phyloP scores from a whole-genome alignment of 2,329 filamentous ascomycete genomes.

The Penicillium sp. region DNA sequence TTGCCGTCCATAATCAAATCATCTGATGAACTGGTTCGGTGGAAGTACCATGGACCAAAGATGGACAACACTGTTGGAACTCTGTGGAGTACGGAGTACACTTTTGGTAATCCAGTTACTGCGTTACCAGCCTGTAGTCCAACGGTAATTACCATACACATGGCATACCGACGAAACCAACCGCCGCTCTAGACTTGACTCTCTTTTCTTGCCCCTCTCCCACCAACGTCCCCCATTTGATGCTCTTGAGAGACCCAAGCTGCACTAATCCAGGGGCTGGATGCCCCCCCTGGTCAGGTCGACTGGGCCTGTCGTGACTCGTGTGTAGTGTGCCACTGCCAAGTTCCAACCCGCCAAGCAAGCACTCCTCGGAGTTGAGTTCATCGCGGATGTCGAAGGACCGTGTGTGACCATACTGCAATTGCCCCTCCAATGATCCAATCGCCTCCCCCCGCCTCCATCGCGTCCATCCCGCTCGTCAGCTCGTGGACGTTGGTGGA shows the following conservation, averaged over 20 bases:
- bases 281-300: not conserved
- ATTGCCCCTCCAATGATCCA: constrained; percentile 1
- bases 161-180: not conserved
- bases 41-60: not conserved
- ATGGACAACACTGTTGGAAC: not conserved
- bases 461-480: not conserved
- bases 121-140: not conserved
- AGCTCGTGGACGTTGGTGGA: not conserved
- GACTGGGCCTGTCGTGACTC: not conserved
- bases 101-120: not conserved
- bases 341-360: constrained; percentile 3
- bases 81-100: too few species aligned
- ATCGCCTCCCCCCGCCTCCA: not conserved
- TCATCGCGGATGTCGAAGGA: not conserved
- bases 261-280: not conserved
- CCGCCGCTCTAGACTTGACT: not conserved
- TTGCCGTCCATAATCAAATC: not conserved
- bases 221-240: not conserved
- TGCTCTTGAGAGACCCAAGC: not conserved
- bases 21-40: not conserved
- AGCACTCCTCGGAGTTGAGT: constrained; percentile 7
- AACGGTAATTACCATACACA: not conserved
- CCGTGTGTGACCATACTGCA: not conserved
- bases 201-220: not conserved
- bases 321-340: not conserved